These are phyloP conservation scores for Achaetomium macrosporum DNA, from an alignment of 2,329 filamentous ascomycete species.

Conservation along the genomic window DNA sequence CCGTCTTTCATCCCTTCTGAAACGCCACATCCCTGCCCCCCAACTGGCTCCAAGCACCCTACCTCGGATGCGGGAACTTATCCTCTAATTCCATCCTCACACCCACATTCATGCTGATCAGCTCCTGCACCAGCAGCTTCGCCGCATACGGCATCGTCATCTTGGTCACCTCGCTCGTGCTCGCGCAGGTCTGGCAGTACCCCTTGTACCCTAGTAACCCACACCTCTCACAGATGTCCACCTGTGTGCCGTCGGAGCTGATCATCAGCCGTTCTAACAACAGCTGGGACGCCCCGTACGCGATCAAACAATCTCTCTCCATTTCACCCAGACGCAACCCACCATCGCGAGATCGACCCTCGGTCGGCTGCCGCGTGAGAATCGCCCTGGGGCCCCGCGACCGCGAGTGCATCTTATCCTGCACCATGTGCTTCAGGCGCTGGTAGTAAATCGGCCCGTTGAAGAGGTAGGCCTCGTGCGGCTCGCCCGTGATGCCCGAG, in stretches of 20 bases:
- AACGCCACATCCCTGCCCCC: not conserved
- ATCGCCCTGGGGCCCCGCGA: slow-evolving; percentile 85
- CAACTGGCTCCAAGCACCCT: slow-evolving; percentile 3
- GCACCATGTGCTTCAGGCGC: slow-evolving; percentile 99
- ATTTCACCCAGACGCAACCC: slow-evolving; percentile 94
- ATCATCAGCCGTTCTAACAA: slow-evolving; percentile 92
- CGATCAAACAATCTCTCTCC: slow-evolving; percentile 97
- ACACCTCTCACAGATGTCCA: slow-evolving; percentile 91
- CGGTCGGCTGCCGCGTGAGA: slow-evolving; percentile 89
- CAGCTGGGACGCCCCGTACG: slow-evolving; percentile 90
- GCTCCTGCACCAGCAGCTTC: slow-evolving; percentile 90
- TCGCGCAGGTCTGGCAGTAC: slow-evolving; percentile 90
- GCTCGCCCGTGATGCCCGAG: slow-evolving; percentile 88
- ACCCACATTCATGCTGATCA: slow-evolving; percentile 98
- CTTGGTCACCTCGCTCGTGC: slow-evolving; percentile 73
- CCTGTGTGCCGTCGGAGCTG: slow-evolving; percentile 80
- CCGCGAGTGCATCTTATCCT: slow-evolving; percentile 98
- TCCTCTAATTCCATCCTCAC: slow-evolving; percentile 86
- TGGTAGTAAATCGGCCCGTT: slow-evolving; percentile 99
- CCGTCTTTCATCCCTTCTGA: not conserved
- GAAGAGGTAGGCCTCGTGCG: slow-evolving; percentile 92
- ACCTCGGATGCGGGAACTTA: slow-evolving; percentile 70
- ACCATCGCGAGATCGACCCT: slow-evolving; percentile 88
- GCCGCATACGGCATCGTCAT: slow-evolving; percentile 98
- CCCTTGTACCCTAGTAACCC: slow-evolving; percentile 93